A percentile compares a stretch with the other conserved stretches of the same genome.
phyloP scores from a whole-genome alignment of 2,329 filamentous ascomycete species.

The Coleophoma cylindrospora region DNA sequence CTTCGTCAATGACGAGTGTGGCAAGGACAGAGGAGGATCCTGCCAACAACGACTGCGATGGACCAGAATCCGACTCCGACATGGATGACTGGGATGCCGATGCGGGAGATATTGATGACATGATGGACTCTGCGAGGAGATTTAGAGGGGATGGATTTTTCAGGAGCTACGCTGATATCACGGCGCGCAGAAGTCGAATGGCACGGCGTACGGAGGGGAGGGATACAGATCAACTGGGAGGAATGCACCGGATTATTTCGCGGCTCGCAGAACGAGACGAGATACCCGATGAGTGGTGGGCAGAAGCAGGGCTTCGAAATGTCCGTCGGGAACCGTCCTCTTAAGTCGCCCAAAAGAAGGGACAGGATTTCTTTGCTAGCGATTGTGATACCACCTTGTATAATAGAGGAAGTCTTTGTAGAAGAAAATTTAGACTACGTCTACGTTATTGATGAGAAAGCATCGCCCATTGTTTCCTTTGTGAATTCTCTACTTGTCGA shows the following conservation, averaged over 20 bases:
- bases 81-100: slow-evolving; percentile 29
- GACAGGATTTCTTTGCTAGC: background rate
- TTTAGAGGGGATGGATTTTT: background rate
- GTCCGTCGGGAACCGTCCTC: slow-evolving; percentile 34
- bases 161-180: slow-evolving; percentile 6
- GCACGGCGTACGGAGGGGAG: slow-evolving; percentile 24
- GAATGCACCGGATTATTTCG: slow-evolving; percentile 69
- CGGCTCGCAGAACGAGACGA: slow-evolving; percentile 66
- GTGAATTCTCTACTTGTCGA: no score
- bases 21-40: slow-evolving; percentile 11
- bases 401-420: slow-evolving; percentile 2
- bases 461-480: no score
- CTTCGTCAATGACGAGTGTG: slow-evolving; percentile 21
- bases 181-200: slow-evolving; percentile 25
- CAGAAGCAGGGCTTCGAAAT: slow-evolving; percentile 60
- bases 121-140: slow-evolving; percentile 3
- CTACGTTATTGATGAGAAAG: no score
- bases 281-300: slow-evolving; percentile 82
- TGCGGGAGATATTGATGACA: slow-evolving; percentile 21
- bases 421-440: no score
- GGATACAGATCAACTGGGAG: slow-evolving; percentile 37
- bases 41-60: slow-evolving; percentile 20
- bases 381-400: slow-evolving; percentile 20
- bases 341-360: slow-evolving; percentile 3
- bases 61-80: slow-evolving; percentile 15